A percentile compares a stretch with the other conserved stretches of the same genome.
phyloP scores from a whole-genome alignment of 1,284 basidiomycete species.

The Malassezia vespertilionis region DNA sequence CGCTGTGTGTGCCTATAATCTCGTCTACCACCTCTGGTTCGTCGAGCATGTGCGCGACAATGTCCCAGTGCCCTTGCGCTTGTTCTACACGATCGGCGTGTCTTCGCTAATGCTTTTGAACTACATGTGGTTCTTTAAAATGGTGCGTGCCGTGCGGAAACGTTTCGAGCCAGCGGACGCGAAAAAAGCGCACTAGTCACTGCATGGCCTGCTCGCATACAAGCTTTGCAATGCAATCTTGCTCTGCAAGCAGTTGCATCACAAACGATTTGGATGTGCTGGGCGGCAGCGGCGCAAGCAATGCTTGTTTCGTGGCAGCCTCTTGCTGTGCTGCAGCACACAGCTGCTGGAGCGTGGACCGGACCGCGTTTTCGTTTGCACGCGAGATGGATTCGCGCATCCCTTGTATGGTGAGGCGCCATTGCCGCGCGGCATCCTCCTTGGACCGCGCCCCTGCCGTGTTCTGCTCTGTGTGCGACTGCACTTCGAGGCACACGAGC shows the following conservation, averaged over 20 bases:
- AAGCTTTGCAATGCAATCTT: slow-evolving; percentile 17
- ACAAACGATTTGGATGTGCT: slow-evolving; percentile 12
- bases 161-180: slow-evolving; percentile 30
- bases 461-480: not conserved
- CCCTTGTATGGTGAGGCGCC: slow-evolving; percentile 18
- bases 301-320: not conserved
- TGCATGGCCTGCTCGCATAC: slow-evolving; percentile 17
- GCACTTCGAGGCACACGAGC: slow-evolving; percentile 21
- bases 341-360: not conserved
- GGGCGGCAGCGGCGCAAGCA: not conserved
- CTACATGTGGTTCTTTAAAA: slow-evolving; percentile 47
- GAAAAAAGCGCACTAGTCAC: slow-evolving; percentile 12
- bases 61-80: slow-evolving; percentile 17
- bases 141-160: slow-evolving; percentile 47
- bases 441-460: not conserved
- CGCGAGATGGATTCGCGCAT: not conserved
- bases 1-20: slow-evolving; percentile 24
- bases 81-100: slow-evolving; percentile 34
- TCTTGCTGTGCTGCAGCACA: not conserved
- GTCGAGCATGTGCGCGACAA: not conserved
- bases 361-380: slow-evolving; percentile 8
- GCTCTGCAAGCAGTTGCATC: slow-evolving; percentile 22
- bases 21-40: slow-evolving; percentile 16
- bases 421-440: slow-evolving; percentile 19
- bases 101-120: slow-evolving; percentile 39